Evolutionary conservation across 306 rosid genomes (phyloP), one percentile per base, ranked within the genome.

Genomic region (Ceratonia siliqua): DNA sequence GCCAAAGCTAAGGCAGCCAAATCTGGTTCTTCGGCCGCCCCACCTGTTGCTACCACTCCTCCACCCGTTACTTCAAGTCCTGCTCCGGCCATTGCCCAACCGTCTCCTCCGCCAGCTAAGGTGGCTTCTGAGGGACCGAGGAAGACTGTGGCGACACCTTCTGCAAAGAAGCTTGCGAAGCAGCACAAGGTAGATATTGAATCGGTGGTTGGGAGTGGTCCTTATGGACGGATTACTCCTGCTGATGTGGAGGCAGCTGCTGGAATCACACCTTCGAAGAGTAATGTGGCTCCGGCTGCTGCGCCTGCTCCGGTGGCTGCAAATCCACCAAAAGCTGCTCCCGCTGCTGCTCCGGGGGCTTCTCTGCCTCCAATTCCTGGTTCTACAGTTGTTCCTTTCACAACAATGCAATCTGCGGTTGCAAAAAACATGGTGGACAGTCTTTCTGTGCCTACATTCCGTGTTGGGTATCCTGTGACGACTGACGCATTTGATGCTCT

Each of bases 351-450:
- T 12, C 8, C 86, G 6, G 61, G 83, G 28, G 21, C 85, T 3
- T 30, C 82, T 24, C 66, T 69, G 7, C 75, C 93, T 50, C 83
- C 85, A 4, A 80, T 88, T 78, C 92, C 96, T 0, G 96, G 98
- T 39, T 94, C 97, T 1, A 89, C 96, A 3, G 87, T 79, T 46
- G 96, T 91, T 48, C 89, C 97, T 8, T 94, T 94, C 68, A 94
- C 97, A 2, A 86, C 97, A 7, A 94, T 94, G 98, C 98, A 94
- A 79, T 84, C 88, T 0, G 97, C 94, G 0, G 97, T 94, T 33
- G 81, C 96, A 1, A 94, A 91, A 87, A 94, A 94, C 58, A 94
- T 94, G 98, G 17, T 89, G 81, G 98, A 88, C 38, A 91, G 96
- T 77, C 96, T 94, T 58, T 81, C 90, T 3, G 96, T 94, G 69